phyloP scores from a whole-genome alignment of 176 grass and related monocot species.

The Themeda triandra region DNA sequence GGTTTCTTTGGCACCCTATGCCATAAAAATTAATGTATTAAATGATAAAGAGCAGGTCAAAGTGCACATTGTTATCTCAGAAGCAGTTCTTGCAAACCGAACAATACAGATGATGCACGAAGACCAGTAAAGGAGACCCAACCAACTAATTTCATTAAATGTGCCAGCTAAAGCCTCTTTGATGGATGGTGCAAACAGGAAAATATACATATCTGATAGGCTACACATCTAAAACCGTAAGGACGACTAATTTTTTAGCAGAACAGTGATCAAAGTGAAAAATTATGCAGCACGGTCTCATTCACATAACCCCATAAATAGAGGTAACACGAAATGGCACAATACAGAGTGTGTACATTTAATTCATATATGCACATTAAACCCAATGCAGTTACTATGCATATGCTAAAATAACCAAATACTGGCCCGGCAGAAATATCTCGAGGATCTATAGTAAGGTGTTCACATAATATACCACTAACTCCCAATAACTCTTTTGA shows the following conservation, averaged over 20 bases:
- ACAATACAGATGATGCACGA: background rate
- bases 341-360: background rate
- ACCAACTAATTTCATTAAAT: background rate
- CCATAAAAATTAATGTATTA: slow-evolving; percentile 16
- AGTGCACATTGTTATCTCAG: background rate
- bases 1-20: slow-evolving; percentile 55
- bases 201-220: background rate
- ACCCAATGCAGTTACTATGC: background rate
- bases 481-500: background rate
- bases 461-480: background rate
- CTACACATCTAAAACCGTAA: background rate
- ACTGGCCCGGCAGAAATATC: background rate
- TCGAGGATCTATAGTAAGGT: background rate
- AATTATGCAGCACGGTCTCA: background rate
- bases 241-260: background rate
- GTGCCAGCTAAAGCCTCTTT: background rate
- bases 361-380: background rate
- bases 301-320: background rate
- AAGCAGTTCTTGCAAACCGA: background rate
- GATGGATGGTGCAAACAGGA: too few species aligned
- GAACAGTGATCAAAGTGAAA: background rate
- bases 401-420: too few species aligned
- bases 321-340: background rate
- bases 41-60: background rate
- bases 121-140: background rate